Evolutionary conservation across 78 protist genomes (phyloP), one percentile per base, ranked within the genome.

Genomic region (Dictyostelium citrinum): DNA sequence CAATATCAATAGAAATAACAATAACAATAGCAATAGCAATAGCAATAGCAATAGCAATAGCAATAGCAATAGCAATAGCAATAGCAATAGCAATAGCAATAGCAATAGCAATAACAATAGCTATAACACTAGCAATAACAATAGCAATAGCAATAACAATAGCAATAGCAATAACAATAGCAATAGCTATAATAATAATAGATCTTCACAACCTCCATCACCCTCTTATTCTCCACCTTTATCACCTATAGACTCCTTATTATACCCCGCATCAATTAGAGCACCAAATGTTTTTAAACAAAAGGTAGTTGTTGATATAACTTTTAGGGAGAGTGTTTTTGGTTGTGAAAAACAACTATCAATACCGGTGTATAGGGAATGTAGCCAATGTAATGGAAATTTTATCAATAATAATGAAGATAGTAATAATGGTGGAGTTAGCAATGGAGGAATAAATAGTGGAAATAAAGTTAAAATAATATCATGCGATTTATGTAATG

Each of bases 281-380:
- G 55, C 43, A 41, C 70, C 24, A 27, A 27, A 3, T 12, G 33
- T 33, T 2, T 68, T 4, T 35, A 31, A 29, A 41, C 81, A 71
- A n/a, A 83, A 83, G 35, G 10, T 49, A 45, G 14, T 77, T 29
- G 31, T 76, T 12, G 51, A 45, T 35, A 12, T 88, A 7, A 35
- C 84, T 31, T 88, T 88, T 64, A 39, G 27, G 55, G 93, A 88
- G n/a, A 20, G 79, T 8, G 64, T 88, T 16, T 68, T 61, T 78
- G 93, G 93, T 33, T 55, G 72, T 14, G 93, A 88, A 67, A 76
- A 68, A 20, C 51, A 20, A 35, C 10, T 88, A 20, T 27, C 72
- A 24, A 78, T 78, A 33, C 79, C 78, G 5, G 64, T 78, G 1
- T 75, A 85, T 4, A 35, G 24, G 6, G 83, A 55, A 43, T 85